Conservation (phyloP, 768 basidiomycete species). For the Russula virescens region DNA sequence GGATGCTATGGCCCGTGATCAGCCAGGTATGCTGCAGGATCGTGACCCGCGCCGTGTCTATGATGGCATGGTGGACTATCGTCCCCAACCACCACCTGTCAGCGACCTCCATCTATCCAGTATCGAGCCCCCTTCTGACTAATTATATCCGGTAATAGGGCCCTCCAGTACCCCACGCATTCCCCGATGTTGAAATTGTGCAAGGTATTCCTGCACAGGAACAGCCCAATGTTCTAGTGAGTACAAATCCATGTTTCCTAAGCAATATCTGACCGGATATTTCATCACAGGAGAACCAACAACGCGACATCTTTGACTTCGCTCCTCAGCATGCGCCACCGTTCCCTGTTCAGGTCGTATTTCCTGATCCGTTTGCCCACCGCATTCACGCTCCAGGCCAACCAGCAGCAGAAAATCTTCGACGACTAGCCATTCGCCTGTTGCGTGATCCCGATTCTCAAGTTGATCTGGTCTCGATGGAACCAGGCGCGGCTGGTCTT, state of each 20-base stretch:
- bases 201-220: neutral
- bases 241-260: neutral
- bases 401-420: neutral
- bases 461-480: neutral
- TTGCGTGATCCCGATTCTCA: neutral
- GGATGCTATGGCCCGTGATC: no score
- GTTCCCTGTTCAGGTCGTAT: no score
- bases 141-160: neutral
- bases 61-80: neutral
- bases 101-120: neutral
- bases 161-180: neutral
- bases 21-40: no score
- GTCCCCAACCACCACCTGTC: neutral
- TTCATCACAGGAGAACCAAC: neutral
- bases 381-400: neutral
- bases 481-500: neutral
- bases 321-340: neutral
- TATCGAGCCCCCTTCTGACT: neutral
- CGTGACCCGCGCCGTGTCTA: neutral
- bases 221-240: neutral
- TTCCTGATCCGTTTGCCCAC: no score
- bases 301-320: neutral
- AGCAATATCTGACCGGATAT: neutral
- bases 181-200: neutral
- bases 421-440: neutral